Evolutionary conservation across 768 basidiomycete species (phyloP).

Genomic region (Rhodocollybia butyracea): DNA sequence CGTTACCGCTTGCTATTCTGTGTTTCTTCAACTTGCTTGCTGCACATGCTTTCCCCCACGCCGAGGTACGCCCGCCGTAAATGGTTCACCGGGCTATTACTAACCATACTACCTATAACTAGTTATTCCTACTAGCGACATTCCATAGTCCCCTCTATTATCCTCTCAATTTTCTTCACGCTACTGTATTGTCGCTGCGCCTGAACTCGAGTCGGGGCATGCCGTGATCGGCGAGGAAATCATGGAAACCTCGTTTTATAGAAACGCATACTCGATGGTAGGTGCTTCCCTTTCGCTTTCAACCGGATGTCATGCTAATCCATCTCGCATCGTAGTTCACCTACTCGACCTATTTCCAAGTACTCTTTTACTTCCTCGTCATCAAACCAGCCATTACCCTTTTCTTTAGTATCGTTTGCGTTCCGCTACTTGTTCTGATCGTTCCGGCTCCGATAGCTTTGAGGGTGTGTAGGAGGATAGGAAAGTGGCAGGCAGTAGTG

Average conservation of each 20-base stretch:
- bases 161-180: conserved; percentile 58
- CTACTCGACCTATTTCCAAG: conserved; percentile 78
- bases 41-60: conserved; percentile 66
- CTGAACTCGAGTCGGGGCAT: conserved; percentile 48
- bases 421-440: conserved; percentile 56
- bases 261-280: conserved; percentile 80
- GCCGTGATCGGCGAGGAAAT: conserved; percentile 24
- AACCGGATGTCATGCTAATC: neutral
- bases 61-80: conserved; percentile 46
- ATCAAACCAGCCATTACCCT: conserved; percentile 82
- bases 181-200: conserved; percentile 32
- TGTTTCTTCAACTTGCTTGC: conserved; percentile 78
- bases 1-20: conserved; percentile 69
- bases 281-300: too few species aligned
- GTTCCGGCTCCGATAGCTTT: conserved; percentile 68
- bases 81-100: neutral
- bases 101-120: too few species aligned
- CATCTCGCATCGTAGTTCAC: conserved; percentile 61
- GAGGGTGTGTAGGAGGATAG: conserved; percentile 60
- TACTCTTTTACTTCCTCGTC: conserved; percentile 85
- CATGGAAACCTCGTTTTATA: conserved; percentile 73
- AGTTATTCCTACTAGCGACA: conserved; percentile 64
- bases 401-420: conserved; percentile 53
- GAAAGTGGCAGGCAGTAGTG: conserved; percentile 81
- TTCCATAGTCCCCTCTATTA: conserved; percentile 60